Evolutionary conservation across 805 yeast genomes (phyloP), one percentile per base, ranked within the genome.

Genomic region (Lipomyces sp.): DNA sequence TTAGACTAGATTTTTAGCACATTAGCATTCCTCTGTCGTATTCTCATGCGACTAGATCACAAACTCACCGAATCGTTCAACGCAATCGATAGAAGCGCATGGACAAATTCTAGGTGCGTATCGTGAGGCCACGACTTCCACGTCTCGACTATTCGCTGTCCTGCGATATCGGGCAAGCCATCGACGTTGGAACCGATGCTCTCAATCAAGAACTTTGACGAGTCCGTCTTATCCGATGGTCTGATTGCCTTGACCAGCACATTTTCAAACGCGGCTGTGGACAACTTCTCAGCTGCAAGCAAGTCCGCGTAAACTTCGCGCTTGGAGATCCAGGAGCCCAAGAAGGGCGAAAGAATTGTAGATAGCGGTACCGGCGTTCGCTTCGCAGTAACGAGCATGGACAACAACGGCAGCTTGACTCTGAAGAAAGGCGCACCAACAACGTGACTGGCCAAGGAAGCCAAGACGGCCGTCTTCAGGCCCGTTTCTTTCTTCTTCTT

Each of bases 381-480:
- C 29, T 70, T 67, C 28, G 70, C 71, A 5, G 70, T 69, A 18
- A 73, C 69, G n/a, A 83, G 65, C 34, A 75, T 59, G n/a, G 67
- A 62, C 51, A 83, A 63, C 2, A 83, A 69, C 26, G 72, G 69
- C 38, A 71, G 66, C 62, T 88, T 85, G 21, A 86, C 72, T 19
- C 68, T 74, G 21, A 85, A 83, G 22, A 81, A 57, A 7, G 78
- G 68, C 22, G 75, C 69, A 7, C 70, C 59, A 34, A 71, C 65
- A 62, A 86, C 84, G 66, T 88, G 93, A 49, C 83, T 80, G 18
- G 84, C 79, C 61, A 87, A 73, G 58, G 82, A 85, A 0, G 89
- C 77, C 47, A 82, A 66, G 39, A 77, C 72, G 4, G 83, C 69
- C 49, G 78, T 76, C 44, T 57, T 59, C 22, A 43, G 21, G 13